These are phyloP conservation scores for Aspergillus biplanus DNA, from an alignment of 495 filamentous ascomycete species.

Conservation along the genomic window DNA sequence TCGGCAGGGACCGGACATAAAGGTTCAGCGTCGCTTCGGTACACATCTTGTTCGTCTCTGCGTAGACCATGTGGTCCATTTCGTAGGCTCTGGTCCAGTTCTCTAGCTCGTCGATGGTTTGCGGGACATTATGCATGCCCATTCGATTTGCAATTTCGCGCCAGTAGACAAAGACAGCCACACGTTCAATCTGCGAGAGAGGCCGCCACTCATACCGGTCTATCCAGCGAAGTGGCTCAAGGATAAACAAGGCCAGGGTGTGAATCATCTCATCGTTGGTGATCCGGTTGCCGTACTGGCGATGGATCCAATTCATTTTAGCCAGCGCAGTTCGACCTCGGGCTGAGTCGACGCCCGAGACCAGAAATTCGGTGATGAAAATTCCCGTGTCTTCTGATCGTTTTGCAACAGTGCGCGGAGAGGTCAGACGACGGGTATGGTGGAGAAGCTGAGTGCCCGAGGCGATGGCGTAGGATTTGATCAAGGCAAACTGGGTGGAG, in stretches of 20 bases:
- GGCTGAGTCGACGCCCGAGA: slow-evolving; percentile 2
- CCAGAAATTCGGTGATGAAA: slow-evolving; percentile 8
- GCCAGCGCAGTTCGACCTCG: slow-evolving; percentile 7
- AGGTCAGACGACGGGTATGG: slow-evolving; percentile 13
- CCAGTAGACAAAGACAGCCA: slow-evolving; percentile 45
- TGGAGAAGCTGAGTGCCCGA: slow-evolving; percentile 8
- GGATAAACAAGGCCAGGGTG: slow-evolving; percentile 46
- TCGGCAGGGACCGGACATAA: slow-evolving; percentile 7
- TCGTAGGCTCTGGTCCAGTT: slow-evolving; percentile 1
- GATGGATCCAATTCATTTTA: slow-evolving; percentile 19
- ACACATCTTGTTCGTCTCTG: slow-evolving; percentile 6
- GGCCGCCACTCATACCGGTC: slow-evolving; percentile 46
- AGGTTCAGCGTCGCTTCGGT: slow-evolving; percentile 7
- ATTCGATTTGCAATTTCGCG: slow-evolving; percentile 41
- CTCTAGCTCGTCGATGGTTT: neutral
- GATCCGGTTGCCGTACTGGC: slow-evolving; percentile 27
- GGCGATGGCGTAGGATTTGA: slow-evolving; percentile 18
- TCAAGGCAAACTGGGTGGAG: slow-evolving; percentile 9
- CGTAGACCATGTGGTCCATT: slow-evolving; percentile 7
- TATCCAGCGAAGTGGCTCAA: slow-evolving; percentile 46
- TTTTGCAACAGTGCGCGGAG: slow-evolving; percentile 12
- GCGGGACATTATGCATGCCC: slow-evolving; percentile 7
- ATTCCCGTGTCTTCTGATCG: slow-evolving; percentile 15
- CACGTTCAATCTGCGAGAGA: slow-evolving; percentile 40
- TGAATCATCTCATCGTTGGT: slow-evolving; percentile 41